These are phyloP conservation scores for Aureobasidium sp. DNA, from an alignment of 2,329 filamentous ascomycete genomes.

Conservation along the genomic window DNA sequence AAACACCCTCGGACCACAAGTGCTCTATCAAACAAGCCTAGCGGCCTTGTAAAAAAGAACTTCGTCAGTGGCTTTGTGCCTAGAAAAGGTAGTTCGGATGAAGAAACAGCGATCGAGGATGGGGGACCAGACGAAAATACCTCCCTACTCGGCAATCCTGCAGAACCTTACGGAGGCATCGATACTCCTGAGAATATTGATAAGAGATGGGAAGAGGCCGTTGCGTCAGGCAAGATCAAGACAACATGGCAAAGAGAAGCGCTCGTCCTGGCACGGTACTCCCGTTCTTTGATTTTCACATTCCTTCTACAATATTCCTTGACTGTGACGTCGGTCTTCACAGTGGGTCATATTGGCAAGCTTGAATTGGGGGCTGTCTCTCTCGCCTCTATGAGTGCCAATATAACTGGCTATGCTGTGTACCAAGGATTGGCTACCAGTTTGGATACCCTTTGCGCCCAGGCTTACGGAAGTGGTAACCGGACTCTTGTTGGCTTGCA, in stretches of 20 bases:
- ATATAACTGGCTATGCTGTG: constrained; percentile 39
- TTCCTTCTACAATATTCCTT: constrained; percentile 41
- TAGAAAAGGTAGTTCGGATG: constrained; percentile 13
- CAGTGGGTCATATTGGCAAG: constrained; percentile 40
- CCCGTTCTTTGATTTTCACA: constrained; percentile 36
- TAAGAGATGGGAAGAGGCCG: constrained; percentile 75
- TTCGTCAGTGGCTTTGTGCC: constrained; percentile 13
- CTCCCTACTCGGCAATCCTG: constrained; percentile 21
- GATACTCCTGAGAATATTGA: constrained; percentile 51
- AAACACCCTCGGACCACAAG: constrained; percentile 37
- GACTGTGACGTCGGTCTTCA: constrained; percentile 39
- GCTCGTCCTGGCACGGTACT: constrained; percentile 59
- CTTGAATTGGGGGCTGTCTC: constrained; percentile 39
- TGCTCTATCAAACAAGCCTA: constrained; percentile 10
- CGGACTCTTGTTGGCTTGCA: constrained; percentile 80
- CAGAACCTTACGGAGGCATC: constrained; percentile 37
- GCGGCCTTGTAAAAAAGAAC: neutral
- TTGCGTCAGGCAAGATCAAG: constrained; percentile 69
- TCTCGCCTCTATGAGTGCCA: constrained; percentile 40
- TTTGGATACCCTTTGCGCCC: constrained; percentile 82
- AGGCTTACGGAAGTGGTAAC: constrained; percentile 80
- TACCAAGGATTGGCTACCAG: constrained; percentile 66
- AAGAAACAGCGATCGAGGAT: constrained; percentile 10
- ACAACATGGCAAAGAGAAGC: constrained; percentile 88
- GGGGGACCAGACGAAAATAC: constrained; percentile 17